Evolutionary conservation across 345 rosid genomes (phyloP).

Genomic region (Brassica nigra): DNA sequence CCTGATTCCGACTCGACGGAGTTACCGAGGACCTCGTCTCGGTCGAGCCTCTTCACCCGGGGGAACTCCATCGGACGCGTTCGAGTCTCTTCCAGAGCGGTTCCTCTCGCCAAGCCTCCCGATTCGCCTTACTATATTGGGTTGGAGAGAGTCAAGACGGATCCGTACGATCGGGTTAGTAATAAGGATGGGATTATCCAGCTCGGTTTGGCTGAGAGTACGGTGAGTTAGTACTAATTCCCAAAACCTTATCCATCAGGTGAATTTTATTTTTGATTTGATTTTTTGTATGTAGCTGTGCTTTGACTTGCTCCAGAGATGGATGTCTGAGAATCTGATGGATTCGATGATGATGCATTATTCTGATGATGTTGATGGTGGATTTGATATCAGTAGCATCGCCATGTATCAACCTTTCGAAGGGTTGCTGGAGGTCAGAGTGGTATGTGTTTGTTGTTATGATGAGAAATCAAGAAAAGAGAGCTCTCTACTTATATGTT

Average conservation of each 20-base stretch:
- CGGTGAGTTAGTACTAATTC: conserved; percentile 41
- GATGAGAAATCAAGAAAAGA: not conserved
- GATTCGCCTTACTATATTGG: conserved; percentile 78
- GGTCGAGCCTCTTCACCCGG: conserved; percentile 52
- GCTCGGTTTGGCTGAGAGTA: conserved; percentile 86
- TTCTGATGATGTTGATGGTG: conserved; percentile 34
- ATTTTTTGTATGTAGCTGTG: conserved; percentile 53
- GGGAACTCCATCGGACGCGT: conserved; percentile 59
- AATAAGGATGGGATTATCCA: conserved; percentile 74
- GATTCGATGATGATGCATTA: conserved; percentile 49
- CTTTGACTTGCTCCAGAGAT: conserved; percentile 83
- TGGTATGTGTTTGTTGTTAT: conserved; percentile 40
- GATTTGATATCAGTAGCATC: conserved; percentile 62
- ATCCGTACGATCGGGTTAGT: conserved; percentile 55
- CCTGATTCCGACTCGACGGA: conserved; percentile 51
- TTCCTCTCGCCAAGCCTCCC: conserved; percentile 55
- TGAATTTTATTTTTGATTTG: no score
- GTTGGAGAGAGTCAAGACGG: conserved; percentile 55
- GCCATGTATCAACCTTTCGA: conserved; percentile 71
- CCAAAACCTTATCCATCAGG: no score
- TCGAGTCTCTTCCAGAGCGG: conserved; percentile 59
- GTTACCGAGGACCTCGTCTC: conserved; percentile 57
- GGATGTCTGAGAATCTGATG: conserved; percentile 66
- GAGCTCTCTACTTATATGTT: not conserved
- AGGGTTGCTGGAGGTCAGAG: conserved; percentile 73